Evolutionary conservation across 2,329 filamentous ascomycete genomes (phyloP).

Genomic region (Hypoxylon sp.): DNA sequence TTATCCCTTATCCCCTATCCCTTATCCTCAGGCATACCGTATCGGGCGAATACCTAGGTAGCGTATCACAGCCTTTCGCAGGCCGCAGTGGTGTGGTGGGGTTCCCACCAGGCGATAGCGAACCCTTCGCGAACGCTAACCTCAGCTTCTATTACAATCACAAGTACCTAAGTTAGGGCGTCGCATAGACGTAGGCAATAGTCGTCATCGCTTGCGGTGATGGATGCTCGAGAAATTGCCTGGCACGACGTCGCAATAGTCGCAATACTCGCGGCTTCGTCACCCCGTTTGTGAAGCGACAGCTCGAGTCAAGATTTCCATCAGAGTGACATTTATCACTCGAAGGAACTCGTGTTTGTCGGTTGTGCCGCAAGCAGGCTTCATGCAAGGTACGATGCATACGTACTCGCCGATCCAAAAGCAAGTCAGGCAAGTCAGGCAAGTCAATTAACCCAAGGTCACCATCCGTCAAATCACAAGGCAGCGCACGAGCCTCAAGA

Average conservation of each 20-base stretch:
- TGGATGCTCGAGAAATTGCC: constrained; percentile 12
- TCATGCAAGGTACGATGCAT: constrained; percentile 51
- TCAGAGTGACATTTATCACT: constrained; percentile 18
- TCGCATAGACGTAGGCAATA: constrained; percentile 7
- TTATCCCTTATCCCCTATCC: constrained; percentile 20
- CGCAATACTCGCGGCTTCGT: constrained; percentile 21
- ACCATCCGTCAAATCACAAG: constrained; percentile 48
- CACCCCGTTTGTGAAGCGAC: constrained; percentile 1
- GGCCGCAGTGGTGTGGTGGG: constrained; percentile 13
- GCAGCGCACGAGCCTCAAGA: constrained; percentile 47
- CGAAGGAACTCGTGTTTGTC: constrained; percentile 25
- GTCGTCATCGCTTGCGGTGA: not conserved
- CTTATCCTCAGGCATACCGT: constrained; percentile 21
- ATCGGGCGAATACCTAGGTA: constrained; percentile 36
- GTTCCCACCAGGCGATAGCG: constrained; percentile 12
- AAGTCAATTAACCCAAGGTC: constrained; percentile 38
- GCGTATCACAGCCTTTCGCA: constrained; percentile 35
- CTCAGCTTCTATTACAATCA: constrained; percentile 15
- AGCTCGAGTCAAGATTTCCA: constrained; percentile 16
- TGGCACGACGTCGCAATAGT: constrained; percentile 19
- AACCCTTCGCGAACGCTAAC: constrained; percentile 18
- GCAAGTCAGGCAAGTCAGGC: constrained; percentile 32
- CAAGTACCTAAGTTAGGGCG: not conserved
- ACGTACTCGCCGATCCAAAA: constrained; percentile 44
- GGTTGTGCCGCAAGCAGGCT: constrained; percentile 35